phyloP scores from a whole-genome alignment of 2,329 filamentous ascomycete species.

The Harringtonia aguacate region DNA sequence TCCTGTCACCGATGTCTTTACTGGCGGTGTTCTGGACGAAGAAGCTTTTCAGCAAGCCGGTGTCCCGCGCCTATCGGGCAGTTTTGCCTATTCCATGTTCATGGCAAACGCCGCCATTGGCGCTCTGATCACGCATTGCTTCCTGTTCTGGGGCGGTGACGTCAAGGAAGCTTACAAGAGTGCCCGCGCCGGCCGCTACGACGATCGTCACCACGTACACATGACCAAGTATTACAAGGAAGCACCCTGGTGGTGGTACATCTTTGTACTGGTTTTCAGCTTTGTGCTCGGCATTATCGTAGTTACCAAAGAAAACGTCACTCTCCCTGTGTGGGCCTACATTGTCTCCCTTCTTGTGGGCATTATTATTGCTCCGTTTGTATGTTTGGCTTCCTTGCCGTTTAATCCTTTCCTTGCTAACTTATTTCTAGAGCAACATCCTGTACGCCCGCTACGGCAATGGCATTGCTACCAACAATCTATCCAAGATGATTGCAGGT shows the following conservation, averaged over 20 bases:
- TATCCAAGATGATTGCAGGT: slow-evolving; percentile 47
- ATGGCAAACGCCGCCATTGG: slow-evolving; percentile 50
- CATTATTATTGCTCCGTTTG: slow-evolving; percentile 36
- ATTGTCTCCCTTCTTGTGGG: slow-evolving; percentile 32
- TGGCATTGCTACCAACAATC: slow-evolving; percentile 46
- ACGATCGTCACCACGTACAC: slow-evolving; percentile 40
- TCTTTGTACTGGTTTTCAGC: slow-evolving; percentile 26
- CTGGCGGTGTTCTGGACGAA: slow-evolving; percentile 28
- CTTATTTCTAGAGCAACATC: slow-evolving; percentile 26
- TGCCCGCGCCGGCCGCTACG: slow-evolving; percentile 28
- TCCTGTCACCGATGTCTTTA: slow-evolving; percentile 28
- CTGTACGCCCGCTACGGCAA: slow-evolving; percentile 43
- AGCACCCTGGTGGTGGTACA: slow-evolving; percentile 36
- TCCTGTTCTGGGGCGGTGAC: slow-evolving; percentile 46
- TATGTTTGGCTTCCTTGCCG: too few species aligned
- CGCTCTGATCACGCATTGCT: slow-evolving; percentile 38
- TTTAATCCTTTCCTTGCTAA: too few species aligned
- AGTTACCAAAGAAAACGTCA: slow-evolving; percentile 32
- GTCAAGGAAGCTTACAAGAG: slow-evolving; percentile 34
- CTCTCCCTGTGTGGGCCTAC: slow-evolving; percentile 35
- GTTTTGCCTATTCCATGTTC: slow-evolving; percentile 41
- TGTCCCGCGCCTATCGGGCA: slow-evolving; percentile 34
- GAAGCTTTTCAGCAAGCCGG: slow-evolving; percentile 30
- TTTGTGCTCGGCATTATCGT: slow-evolving; percentile 36
- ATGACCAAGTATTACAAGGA: slow-evolving; percentile 44